These are phyloP conservation scores for Teratosphaeria zuluensis DNA, from an alignment of 2,329 filamentous ascomycete genomes.

Conservation along the genomic window DNA sequence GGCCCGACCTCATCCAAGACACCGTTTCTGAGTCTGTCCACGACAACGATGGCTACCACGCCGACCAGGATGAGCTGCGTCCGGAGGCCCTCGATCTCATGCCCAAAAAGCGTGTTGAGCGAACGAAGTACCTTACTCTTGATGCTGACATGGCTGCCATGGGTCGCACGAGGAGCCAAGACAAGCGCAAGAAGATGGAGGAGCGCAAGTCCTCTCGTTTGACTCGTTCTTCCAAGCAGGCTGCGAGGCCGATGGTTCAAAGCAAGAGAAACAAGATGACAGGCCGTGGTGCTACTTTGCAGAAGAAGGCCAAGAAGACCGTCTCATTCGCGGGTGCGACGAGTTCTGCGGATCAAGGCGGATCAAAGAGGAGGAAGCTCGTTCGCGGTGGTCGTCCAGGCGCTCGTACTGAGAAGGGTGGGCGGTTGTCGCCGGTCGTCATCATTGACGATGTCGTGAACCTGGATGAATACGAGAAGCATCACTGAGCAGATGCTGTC, in stretches of 20 bases:
- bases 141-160: background rate
- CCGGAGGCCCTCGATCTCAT: background rate
- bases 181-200: slow-evolving; percentile 1
- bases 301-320: slow-evolving; percentile 4
- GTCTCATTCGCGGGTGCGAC: background rate
- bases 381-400: background rate
- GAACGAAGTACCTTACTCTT: slow-evolving; percentile 3
- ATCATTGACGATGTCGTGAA: background rate
- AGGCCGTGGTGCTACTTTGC: background rate
- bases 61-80: background rate
- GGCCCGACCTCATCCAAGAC: background rate
- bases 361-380: background rate
- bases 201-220: background rate
- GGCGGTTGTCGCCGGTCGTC: background rate
- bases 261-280: background rate
- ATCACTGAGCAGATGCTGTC: background rate
- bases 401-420: background rate
- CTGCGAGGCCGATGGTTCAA: background rate
- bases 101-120: slow-evolving; percentile 1
- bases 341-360: background rate
- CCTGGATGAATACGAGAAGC: background rate
- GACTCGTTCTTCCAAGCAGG: background rate
- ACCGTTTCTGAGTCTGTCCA: background rate
- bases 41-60: background rate
- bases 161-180: background rate